Evolutionary conservation across 768 basidiomycete genomes (phyloP), one percentile per base, ranked within the genome.

Genomic region (Daedaleopsis nitida): DNA sequence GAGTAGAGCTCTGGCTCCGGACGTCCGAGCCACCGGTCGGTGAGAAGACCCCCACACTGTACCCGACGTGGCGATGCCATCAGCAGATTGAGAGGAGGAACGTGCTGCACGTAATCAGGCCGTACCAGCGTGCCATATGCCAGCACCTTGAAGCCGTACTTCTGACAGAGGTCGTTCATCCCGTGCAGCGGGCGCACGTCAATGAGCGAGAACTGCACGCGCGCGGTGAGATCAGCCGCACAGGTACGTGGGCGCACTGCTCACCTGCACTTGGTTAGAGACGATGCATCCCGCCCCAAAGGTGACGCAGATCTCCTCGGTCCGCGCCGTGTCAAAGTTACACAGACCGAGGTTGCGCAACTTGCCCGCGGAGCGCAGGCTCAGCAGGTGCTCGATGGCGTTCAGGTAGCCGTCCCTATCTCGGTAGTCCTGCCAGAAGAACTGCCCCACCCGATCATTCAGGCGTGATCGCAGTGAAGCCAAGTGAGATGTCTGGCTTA

Each of bases 221-320:
- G 12, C 19, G 48, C 16, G 47, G 50, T 13, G 27, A 48, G 11
- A 47, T 14, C 7, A 32, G 27, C 27, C 27, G 27, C 27, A 32
- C 4, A 32, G 21, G 35, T 3, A 34, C n/a, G 17, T 49, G 19
- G 17, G 37, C 39, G 49, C 16, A 64, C 73, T n/a, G n/a, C n/a
- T 51, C 70, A 91, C 90, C 80, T 88, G 89, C 13, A 92, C 85
- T 73, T 92, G 91, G 73, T 92, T 92, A 16, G 89, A 86, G 38
- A 88, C 86, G 52, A 92, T 83, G 39, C 79, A 80, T 1, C 85
- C 87, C 1, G 82, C 81, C 5, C 88, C 89, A 24, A 91, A 75
- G 45, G 82, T 79, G 19, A 86, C 84, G 73, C 91, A 92, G 55
- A 92, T 89, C 70, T 92, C 89, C 68, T 91, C 89, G 23, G 86